These are phyloP conservation scores for Nothophaeocryptopus gaeumannii DNA, from an alignment of 2,329 filamentous ascomycete genomes.

Conservation along the genomic window DNA sequence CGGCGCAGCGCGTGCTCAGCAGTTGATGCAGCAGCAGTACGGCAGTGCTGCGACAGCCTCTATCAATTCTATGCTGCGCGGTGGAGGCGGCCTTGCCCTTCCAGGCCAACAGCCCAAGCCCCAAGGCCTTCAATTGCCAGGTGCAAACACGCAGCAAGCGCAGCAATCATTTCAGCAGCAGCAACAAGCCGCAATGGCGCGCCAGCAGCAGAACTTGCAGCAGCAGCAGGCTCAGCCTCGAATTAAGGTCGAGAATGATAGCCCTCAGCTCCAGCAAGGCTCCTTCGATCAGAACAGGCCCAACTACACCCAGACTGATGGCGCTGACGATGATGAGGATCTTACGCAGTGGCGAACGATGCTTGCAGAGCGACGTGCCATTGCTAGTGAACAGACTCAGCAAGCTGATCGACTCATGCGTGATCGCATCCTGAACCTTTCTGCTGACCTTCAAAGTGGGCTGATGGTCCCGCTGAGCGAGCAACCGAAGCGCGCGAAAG, in stretches of 20 bases:
- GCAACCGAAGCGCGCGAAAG: conserved; percentile 40
- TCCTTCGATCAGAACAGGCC: conserved; percentile 40
- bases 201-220: conserved; percentile 34
- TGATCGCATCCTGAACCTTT: conserved; percentile 62
- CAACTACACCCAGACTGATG: conserved; percentile 70
- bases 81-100: conserved; percentile 33
- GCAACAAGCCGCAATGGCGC: conserved; percentile 39
- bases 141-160: conserved; percentile 39
- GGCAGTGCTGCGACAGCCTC: conserved; percentile 64
- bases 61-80: conserved; percentile 57
- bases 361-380: conserved; percentile 56
- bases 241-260: conserved; percentile 37
- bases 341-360: conserved; percentile 58
- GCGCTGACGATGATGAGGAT: conserved; percentile 57
- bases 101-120: conserved; percentile 33
- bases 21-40: conserved; percentile 57
- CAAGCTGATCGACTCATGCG: conserved; percentile 68
- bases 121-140: conserved; percentile 37
- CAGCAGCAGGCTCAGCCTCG: conserved; percentile 36
- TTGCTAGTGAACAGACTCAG: conserved; percentile 52
- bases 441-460: conserved; percentile 69
- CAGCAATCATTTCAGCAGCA: conserved; percentile 37
- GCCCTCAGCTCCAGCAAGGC: conserved; percentile 26
- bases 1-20: conserved; percentile 48
- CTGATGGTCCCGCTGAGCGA: conserved; percentile 70